Evolutionary conservation across 2,329 filamentous ascomycete species (phyloP), one percentile per base, ranked within the genome.

Genomic region (Exophiala calicioides): DNA sequence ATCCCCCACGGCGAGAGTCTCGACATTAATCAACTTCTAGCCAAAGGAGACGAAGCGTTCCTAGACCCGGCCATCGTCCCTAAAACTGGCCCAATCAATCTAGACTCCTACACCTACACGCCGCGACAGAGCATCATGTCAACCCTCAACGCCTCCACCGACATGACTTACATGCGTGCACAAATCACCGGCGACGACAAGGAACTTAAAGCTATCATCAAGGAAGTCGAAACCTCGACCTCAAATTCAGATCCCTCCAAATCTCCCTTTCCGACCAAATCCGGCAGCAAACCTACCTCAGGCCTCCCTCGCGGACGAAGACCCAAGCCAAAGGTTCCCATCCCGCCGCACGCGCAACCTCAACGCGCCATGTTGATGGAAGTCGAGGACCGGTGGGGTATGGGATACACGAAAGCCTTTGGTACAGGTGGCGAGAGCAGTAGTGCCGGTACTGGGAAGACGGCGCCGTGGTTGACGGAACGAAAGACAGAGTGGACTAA

Each of bases 1-100:
- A 97, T 98, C 31, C 78, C 87, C 0, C 85, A 83, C 1, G 93
- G 94, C 26, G 90, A 97, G 68, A 90, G 82, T 51, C 67, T 98
- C 6, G 90, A 95, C 63, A 95, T 98, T 44, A 64, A 68, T 2
- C 68, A 83, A n/a, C 77, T 98, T 1, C 79, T 98, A 2, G 77
- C 77, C 1, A 93, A 88, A 65, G 86, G 88, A 3, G 58, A 77
- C 0, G 65, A 75, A 15, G 89, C 91, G 0, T 75, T 67, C 23
- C 77, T 97, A 1, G 86, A 95, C 57, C 79, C 82, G 0, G 62
- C 66, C 1, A 79, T 85, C 39, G 64, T 76, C 1, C 82, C 88
- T 0, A 59, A 39, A 0, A 72, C 79, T 10, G 65, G 80, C 5
- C 41, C 46, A 3, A 52, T 57, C 21, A 65, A 75, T 1, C 73